Evolutionary conservation across 495 filamentous ascomycete species (phyloP), one percentile per base, ranked within the genome.

Genomic region (Hyaloscypha bicolor): DNA sequence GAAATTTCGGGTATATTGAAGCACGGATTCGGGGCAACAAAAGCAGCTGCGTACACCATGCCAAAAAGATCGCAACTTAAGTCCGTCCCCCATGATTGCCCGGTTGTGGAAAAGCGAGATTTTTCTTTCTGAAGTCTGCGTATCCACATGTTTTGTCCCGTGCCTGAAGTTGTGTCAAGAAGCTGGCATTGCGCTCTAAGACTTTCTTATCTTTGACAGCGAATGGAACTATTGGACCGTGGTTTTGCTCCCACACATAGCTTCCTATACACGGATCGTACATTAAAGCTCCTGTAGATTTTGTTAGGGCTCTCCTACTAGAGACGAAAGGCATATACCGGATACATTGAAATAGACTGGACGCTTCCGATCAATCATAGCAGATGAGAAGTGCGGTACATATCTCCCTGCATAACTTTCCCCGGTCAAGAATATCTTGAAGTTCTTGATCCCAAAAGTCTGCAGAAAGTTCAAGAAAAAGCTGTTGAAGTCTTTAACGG

Each of bases 381-480:
- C 81, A 22, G 79, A 79, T 8, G 82, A 81, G 59, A 86, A 83
- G 62, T 86, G 86, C 0, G 84, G 82, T 6, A 87, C 83, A 65
- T 85, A 87, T 55, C 79, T 76, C 12, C 83, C 83, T 21, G 80
- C 83, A 74, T 88, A 90, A 62, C 80, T 83, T 71, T 90, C 87
- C 9, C 88, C 87, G 3, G 87, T 84, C 58, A 90, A 79, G 63
- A 83, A 89, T 57, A 90, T 82, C 74, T 86, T 88, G 74, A 78
- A 83, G 62, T 83, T 83, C 67, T 88, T 82, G 65, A 89, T 81
- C 5, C 81, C 84, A 64, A 89, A 90, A 1, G 79, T 81, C 55
- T 86, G 75, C 25, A 87, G 75, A 69, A 86, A 90, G 74, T 88
- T 89, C 78, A 85, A 86, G 74, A 82, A 89, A 76, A 88, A 90